A percentile compares a stretch with the other conserved stretches of the same genome.
Conservation (phyloP, 257 asterid species). For the Penstemon davidsonii region DNA sequence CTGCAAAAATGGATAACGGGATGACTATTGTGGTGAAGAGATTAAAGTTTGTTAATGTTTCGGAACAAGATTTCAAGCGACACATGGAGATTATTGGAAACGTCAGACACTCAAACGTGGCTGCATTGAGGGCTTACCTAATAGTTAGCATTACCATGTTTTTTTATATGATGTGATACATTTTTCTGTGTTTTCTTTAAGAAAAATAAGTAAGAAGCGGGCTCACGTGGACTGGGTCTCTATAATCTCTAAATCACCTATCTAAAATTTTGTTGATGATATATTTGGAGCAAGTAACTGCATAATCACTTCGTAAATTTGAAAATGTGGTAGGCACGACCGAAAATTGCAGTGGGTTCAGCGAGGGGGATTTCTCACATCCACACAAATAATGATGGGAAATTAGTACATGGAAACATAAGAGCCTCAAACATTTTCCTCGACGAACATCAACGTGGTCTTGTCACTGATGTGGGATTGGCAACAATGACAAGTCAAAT, state of each 20-base stretch:
- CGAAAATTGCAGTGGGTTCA: background rate
- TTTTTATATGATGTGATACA: too few species aligned
- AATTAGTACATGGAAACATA: constrained; percentile 41
- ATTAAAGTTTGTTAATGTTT: constrained; percentile 6
- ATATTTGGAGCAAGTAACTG: too few species aligned
- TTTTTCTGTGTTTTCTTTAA: too few species aligned
- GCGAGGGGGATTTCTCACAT: constrained; percentile 37
- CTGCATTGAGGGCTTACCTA: constrained; percentile 18
- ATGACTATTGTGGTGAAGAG: constrained; percentile 8
- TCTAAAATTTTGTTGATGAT: too few species aligned
- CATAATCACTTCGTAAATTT: background rate
- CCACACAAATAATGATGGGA: constrained; percentile 26
- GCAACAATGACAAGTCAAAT: background rate
- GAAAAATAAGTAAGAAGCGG: too few species aligned
- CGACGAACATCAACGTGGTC: constrained; percentile 32
- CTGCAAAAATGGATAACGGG: constrained; percentile 18
- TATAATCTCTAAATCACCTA: too few species aligned
- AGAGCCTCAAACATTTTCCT: constrained; percentile 39
- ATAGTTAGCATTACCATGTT: too few species aligned
- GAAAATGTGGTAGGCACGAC: constrained; percentile 3
- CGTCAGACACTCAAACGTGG: constrained; percentile 19
- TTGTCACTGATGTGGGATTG: constrained; percentile 36
- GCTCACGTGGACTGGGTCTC: too few species aligned
- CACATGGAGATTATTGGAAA: constrained; percentile 22
- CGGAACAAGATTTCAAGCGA: constrained; percentile 13